These are phyloP conservation scores for Euryodendron excelsum DNA, from an alignment of 148 eudicot species.

Conservation along the genomic window DNA sequence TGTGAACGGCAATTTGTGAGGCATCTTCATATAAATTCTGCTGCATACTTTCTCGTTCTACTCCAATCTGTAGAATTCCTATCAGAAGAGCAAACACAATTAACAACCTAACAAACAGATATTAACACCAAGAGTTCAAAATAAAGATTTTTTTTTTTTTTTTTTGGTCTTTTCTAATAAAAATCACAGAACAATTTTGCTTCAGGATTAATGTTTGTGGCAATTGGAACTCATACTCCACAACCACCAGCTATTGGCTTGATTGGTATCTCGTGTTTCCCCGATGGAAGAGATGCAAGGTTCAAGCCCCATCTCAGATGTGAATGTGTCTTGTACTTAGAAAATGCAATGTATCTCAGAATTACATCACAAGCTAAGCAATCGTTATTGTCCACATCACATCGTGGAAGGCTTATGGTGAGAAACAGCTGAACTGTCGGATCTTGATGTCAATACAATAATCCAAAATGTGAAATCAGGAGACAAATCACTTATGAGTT, in stretches of 20 bases:
- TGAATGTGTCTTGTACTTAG: background rate
- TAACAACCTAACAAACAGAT: background rate
- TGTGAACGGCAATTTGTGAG: background rate
- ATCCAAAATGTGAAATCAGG: background rate
- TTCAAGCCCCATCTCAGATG: background rate
- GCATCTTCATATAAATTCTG: slow-evolving; percentile 19
- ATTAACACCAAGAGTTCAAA: background rate
- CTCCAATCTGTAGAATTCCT: slow-evolving; percentile 41
- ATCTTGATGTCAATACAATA: background rate
- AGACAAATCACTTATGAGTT: background rate
- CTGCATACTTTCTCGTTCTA: slow-evolving; percentile 20
- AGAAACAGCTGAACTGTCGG: background rate
- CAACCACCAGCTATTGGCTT: background rate
- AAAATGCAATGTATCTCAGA: background rate
- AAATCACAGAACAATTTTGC: slow-evolving; percentile 3
- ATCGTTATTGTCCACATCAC: background rate
- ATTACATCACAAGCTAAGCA: background rate
- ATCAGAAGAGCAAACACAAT: slow-evolving; percentile 12
- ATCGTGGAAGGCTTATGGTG: background rate
- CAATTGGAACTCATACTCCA: background rate
- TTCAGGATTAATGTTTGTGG: background rate
- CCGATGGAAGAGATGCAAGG: background rate
- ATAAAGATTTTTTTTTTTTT: background rate
- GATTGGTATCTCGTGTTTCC: background rate
- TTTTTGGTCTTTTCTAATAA: too few relatives aligned